A percentile compares a stretch with the other conserved stretches of the same genome.
These are phyloP conservation scores for Neolentinus lepideus DNA, from an alignment of 1,284 basidiomycete genomes.

Conservation along the genomic window DNA sequence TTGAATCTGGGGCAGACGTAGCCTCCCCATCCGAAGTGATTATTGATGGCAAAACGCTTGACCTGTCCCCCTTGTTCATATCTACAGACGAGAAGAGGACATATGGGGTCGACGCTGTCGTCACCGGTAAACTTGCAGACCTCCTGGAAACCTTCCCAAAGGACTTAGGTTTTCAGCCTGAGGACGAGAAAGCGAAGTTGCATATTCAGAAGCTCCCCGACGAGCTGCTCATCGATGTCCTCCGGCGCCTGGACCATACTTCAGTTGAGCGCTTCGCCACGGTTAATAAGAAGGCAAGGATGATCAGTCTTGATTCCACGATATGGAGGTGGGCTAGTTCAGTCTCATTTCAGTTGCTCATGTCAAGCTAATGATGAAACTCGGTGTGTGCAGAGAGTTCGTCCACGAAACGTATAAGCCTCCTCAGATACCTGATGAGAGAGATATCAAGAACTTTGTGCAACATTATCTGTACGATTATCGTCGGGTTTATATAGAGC, in stretches of 20 bases:
- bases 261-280: slow-evolving; percentile 72
- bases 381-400: slow-evolving; percentile 34
- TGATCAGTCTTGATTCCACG: slow-evolving; percentile 56
- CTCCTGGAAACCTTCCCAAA: slow-evolving; percentile 42
- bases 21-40: background rate
- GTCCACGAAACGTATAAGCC: slow-evolving; percentile 58
- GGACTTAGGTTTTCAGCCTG: slow-evolving; percentile 56
- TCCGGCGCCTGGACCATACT: slow-evolving; percentile 55
- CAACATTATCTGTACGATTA: slow-evolving; percentile 54
- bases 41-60: background rate
- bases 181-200: slow-evolving; percentile 53
- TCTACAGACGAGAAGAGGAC: slow-evolving; percentile 3
- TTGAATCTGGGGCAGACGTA: background rate
- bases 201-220: slow-evolving; percentile 61
- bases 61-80: background rate
- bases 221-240: slow-evolving; percentile 65
- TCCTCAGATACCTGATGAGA: slow-evolving; percentile 55
- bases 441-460: slow-evolving; percentile 40
- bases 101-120: slow-evolving; percentile 8
- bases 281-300: slow-evolving; percentile 66
- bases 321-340: slow-evolving; percentile 68
- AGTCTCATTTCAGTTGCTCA: background rate
- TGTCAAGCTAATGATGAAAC: slow-evolving; percentile 8
- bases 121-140: slow-evolving; percentile 36
- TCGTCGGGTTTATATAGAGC: slow-evolving; percentile 72